A percentile compares a stretch with the other conserved stretches of the same genome.
These are phyloP conservation scores for Neurospora sp. DNA, from an alignment of 495 filamentous ascomycete genomes.

Conservation along the genomic window DNA sequence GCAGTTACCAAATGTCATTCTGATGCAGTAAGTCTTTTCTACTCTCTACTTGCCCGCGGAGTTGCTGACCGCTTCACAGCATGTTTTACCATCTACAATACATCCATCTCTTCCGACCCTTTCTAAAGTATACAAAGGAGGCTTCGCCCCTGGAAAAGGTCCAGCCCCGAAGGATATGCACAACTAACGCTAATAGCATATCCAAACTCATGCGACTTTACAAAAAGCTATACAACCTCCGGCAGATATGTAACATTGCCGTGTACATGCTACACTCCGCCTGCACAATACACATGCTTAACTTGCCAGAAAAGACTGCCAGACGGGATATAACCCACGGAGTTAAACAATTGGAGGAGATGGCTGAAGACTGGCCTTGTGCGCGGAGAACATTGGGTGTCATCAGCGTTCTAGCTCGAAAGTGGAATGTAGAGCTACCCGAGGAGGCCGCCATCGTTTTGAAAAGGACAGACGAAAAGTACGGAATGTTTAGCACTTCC, in stretches of 20 bases:
- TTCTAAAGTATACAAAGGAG: conserved; percentile 76
- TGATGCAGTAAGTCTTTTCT: conserved; percentile 75
- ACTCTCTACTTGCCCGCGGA: neutral
- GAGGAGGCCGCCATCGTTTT: conserved; percentile 70
- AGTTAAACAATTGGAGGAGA: conserved; percentile 89
- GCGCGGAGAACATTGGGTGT: conserved; percentile 79
- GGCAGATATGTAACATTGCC: conserved; percentile 89
- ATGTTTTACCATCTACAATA: conserved; percentile 97
- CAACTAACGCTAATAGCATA: conserved; percentile 75
- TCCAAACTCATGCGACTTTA: conserved; percentile 89
- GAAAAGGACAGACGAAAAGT: conserved; percentile 49
- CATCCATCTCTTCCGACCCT: conserved; percentile 94
- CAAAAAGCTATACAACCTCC: conserved; percentile 80
- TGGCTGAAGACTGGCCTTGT: conserved; percentile 89
- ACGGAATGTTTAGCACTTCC: conserved; percentile 42
- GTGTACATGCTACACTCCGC: conserved; percentile 93
- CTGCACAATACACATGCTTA: conserved; percentile 89
- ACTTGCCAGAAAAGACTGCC: conserved; percentile 82
- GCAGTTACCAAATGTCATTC: conserved; percentile 73
- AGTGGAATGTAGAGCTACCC: conserved; percentile 82
- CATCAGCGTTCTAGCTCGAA: conserved; percentile 70
- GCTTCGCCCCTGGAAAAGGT: conserved; percentile 77
- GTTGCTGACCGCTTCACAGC: conserved; percentile 39
- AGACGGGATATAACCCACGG: conserved; percentile 82
- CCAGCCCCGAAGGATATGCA: conserved; percentile 83